Evolutionary conservation across 805 yeast species (phyloP).

Genomic region (Vanderwaltozyma polyspora): DNA sequence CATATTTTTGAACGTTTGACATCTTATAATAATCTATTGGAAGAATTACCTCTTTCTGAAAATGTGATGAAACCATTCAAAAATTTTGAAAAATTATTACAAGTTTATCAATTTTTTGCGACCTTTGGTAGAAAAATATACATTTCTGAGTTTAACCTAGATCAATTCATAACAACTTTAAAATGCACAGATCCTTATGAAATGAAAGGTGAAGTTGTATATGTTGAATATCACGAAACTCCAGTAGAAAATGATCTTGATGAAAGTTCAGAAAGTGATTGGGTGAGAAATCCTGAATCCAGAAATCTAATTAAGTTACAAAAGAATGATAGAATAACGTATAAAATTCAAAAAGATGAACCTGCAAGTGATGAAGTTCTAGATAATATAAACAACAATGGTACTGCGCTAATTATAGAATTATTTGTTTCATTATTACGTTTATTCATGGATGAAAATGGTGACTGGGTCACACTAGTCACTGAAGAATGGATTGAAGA

Average conservation of each 20-base stretch:
- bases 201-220: slow-evolving; percentile 19
- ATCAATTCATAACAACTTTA: slow-evolving; percentile 21
- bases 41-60: slow-evolving; percentile 8
- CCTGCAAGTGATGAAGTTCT: slow-evolving; percentile 17
- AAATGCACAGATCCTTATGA: slow-evolving; percentile 23
- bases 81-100: slow-evolving; percentile 17
- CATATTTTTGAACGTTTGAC: slow-evolving; percentile 8
- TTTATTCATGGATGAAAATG: slow-evolving; percentile 23
- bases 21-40: slow-evolving; percentile 16
- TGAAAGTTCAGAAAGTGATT: slow-evolving; percentile 9
- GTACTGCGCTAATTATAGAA: slow-evolving; percentile 20
- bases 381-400: slow-evolving; percentile 18
- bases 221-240: slow-evolving; percentile 3
- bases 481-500: slow-evolving; percentile 22
- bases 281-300: slow-evolving; percentile 14
- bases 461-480: slow-evolving; percentile 24
- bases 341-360: slow-evolving; percentile 11
- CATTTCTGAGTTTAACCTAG: slow-evolving; percentile 20
- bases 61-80: slow-evolving; percentile 5
- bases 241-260: neutral
- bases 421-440: slow-evolving; percentile 21
- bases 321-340: slow-evolving; percentile 6
- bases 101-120: slow-evolving; percentile 23
- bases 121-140: slow-evolving; percentile 19
- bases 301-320: slow-evolving; percentile 9